Conservation (phyloP, 2,329 filamentous ascomycete genomes). For the Colletotrichum magnum region DNA sequence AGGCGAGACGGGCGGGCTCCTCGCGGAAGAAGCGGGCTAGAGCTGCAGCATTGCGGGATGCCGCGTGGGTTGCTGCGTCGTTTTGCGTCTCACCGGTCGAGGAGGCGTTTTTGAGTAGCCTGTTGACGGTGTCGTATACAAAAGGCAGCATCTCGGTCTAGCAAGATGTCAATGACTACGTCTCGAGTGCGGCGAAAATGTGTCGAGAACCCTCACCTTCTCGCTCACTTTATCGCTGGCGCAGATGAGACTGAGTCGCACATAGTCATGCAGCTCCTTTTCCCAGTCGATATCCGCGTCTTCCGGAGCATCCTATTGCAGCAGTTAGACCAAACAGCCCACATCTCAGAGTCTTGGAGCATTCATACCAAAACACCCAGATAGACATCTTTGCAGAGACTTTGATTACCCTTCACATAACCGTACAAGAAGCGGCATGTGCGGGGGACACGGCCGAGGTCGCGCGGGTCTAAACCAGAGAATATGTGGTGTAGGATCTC, state of each 20-base stretch:
- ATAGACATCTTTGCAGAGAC: slow-evolving; percentile 75
- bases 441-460: slow-evolving; percentile 66
- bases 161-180: background rate
- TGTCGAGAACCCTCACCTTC: slow-evolving; percentile 55
- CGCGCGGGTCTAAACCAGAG: slow-evolving; percentile 66
- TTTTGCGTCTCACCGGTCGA: slow-evolving; percentile 49
- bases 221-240: slow-evolving; percentile 46
- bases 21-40: slow-evolving; percentile 61
- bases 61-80: slow-evolving; percentile 52
- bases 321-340: slow-evolving; percentile 10
- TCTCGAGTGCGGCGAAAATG: background rate
- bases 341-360: background rate
- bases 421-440: slow-evolving; percentile 67
- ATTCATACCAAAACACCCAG: slow-evolving; percentile 65
- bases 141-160: slow-evolving; percentile 63
- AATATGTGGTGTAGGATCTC: slow-evolving; percentile 77
- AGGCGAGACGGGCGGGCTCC: slow-evolving; percentile 67
- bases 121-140: slow-evolving; percentile 61
- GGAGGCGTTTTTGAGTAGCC: slow-evolving; percentile 61
- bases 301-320: slow-evolving; percentile 49
- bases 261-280: slow-evolving; percentile 58
- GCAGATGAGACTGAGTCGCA: slow-evolving; percentile 61
- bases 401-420: slow-evolving; percentile 69
- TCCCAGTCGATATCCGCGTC: slow-evolving; percentile 58
- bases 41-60: slow-evolving; percentile 63